phyloP scores from a whole-genome alignment of 2,329 filamentous ascomycete species.

The Pezicula carpinea region DNA sequence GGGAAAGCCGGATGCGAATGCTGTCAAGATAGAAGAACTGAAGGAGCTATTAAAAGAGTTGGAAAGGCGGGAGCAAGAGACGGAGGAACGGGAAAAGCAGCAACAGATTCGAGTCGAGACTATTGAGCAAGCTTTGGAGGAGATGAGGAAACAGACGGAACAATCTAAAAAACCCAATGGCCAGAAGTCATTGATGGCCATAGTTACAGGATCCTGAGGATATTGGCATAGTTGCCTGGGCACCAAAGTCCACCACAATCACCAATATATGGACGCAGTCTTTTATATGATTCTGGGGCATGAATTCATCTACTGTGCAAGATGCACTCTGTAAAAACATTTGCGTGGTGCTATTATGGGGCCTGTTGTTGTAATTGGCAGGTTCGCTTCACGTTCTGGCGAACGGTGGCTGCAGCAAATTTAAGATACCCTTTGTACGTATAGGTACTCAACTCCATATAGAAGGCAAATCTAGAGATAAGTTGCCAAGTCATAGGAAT shows the following conservation, averaged over 20 bases:
- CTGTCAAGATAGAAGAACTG: constrained; percentile 46
- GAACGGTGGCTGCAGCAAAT: constrained; percentile 2
- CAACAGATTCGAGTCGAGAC: constrained; percentile 25
- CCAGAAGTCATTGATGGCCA: constrained; percentile 16
- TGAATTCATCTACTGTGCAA: not conserved
- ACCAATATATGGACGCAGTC: too few relatives aligned
- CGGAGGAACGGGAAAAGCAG: constrained; percentile 46
- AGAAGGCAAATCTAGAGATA: constrained; percentile 3
- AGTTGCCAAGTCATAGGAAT: not conserved
- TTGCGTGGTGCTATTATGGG: too few relatives aligned
- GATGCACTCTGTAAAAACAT: not conserved
- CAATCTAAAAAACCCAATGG: constrained; percentile 11
- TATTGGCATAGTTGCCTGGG: not conserved
- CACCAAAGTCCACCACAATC: not conserved
- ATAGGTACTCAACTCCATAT: constrained; percentile 13
- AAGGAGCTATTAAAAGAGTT: constrained; percentile 52
- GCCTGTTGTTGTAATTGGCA: not conserved
- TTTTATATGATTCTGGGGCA: too few relatives aligned
- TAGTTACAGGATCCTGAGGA: constrained; percentile 2
- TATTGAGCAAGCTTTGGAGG: constrained; percentile 27
- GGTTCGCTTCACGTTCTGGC: constrained; percentile 7
- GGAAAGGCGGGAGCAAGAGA: constrained; percentile 39
- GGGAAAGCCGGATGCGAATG: constrained; percentile 56
- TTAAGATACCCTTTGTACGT: constrained; percentile 4
- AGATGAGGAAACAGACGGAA: constrained; percentile 17